phyloP scores from a whole-genome alignment of 1,284 basidiomycete species.

The Anthracocystis setariae region DNA sequence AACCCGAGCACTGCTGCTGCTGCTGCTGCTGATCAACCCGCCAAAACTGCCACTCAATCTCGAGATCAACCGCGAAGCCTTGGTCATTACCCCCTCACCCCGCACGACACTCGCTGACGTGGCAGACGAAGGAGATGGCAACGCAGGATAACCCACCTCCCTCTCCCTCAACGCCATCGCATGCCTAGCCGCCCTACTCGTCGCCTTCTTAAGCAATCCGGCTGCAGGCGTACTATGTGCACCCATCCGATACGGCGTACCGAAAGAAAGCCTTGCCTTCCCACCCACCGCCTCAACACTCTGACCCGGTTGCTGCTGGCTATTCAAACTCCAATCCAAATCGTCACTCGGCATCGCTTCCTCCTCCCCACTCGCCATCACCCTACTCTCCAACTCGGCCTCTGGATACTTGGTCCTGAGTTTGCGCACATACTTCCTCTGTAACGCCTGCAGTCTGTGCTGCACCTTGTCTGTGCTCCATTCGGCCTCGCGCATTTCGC shows the following conservation, averaged over 20 bases:
- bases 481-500: conserved; percentile 1
- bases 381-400: neutral
- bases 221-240: conserved; percentile 44
- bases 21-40: conserved; percentile 15
- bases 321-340: conserved; percentile 38
- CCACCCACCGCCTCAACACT: neutral
- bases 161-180: conserved; percentile 1
- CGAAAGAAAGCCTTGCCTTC: conserved; percentile 35
- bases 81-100: conserved; percentile 18
- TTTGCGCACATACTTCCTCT: conserved; percentile 40
- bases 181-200: conserved; percentile 5
- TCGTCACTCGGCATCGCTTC: conserved; percentile 31
- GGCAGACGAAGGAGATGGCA: conserved; percentile 7
- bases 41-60: conserved; percentile 34
- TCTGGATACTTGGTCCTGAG: conserved; percentile 17
- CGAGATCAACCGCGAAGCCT: conserved; percentile 31
- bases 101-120: neutral
- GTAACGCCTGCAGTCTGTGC: conserved; percentile 29
- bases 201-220: conserved; percentile 20
- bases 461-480: conserved; percentile 30
- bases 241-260: conserved; percentile 42
- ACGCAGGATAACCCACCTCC: conserved; percentile 19
- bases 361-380: neutral
- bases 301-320: neutral
- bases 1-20: neutral